phyloP scores from a whole-genome alignment of 306 rosid genomes.

The Abrus precatorius region DNA sequence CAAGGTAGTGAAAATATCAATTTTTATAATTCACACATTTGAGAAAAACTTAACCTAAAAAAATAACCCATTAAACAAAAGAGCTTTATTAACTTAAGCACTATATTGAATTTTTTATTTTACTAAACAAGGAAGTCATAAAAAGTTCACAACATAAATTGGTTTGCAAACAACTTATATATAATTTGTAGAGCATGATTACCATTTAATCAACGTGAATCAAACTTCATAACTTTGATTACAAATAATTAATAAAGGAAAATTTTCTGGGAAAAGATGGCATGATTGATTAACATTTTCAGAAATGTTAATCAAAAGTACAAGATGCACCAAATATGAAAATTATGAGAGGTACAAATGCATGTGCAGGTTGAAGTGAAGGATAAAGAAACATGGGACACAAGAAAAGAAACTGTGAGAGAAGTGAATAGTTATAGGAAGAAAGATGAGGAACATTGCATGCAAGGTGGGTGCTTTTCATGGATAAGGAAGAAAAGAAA shows the following conservation, averaged over 20 bases:
- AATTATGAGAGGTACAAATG: constrained; percentile 48
- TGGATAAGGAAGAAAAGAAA: constrained; percentile 77
- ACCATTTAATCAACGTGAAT: not conserved
- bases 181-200: not conserved
- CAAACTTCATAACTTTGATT: not conserved
- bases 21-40: too few relatives aligned
- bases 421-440: constrained; percentile 45
- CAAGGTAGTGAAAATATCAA: too few relatives aligned
- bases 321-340: constrained; percentile 30
- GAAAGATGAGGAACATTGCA: constrained; percentile 45
- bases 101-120: too few relatives aligned
- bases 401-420: constrained; percentile 47
- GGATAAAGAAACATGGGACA: constrained; percentile 64
- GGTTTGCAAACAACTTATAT: not conserved
- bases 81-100: too few relatives aligned
- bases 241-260: not conserved
- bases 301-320: not conserved
- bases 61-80: too few relatives aligned
- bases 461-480: constrained; percentile 75
- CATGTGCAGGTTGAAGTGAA: constrained; percentile 70
- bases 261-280: not conserved
- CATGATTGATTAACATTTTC: not conserved
- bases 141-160: too few relatives aligned
- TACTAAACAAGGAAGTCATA: too few relatives aligned
- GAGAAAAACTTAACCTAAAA: too few relatives aligned